These are phyloP conservation scores for Trichomonascaceae sp. DNA, from an alignment of 1,139 yeast species.

Conservation along the genomic window DNA sequence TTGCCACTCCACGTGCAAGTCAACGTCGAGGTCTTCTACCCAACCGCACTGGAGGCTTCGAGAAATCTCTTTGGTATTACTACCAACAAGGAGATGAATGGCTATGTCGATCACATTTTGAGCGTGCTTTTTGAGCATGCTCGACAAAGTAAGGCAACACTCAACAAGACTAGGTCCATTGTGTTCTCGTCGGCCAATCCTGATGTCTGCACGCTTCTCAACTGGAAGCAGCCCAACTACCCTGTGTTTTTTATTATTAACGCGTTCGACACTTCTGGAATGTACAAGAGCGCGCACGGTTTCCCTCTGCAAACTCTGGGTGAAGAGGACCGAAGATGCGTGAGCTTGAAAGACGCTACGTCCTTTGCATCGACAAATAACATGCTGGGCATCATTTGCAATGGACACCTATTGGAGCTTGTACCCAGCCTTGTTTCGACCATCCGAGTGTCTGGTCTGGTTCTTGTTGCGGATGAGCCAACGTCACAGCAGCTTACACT, in stretches of 20 bases:
- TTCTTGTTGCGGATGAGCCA: slow-evolving; percentile 48
- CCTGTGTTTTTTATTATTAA: slow-evolving; percentile 83
- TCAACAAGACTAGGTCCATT: slow-evolving; percentile 36
- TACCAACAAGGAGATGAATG: slow-evolving; percentile 40
- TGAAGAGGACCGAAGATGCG: slow-evolving; percentile 32
- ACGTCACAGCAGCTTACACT: no score
- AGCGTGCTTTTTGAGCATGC: slow-evolving; percentile 70
- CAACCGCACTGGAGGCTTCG: slow-evolving; percentile 54
- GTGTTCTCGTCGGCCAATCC: slow-evolving; percentile 81
- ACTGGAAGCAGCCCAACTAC: slow-evolving; percentile 97
- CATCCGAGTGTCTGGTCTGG: slow-evolving; percentile 68
- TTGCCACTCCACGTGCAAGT: slow-evolving; percentile 51
- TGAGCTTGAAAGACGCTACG: slow-evolving; percentile 48
- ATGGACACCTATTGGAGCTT: slow-evolving; percentile 52
- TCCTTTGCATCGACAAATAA: slow-evolving; percentile 72
- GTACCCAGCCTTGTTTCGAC: slow-evolving; percentile 69
- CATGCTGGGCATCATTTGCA: slow-evolving; percentile 69
- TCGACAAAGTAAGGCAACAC: slow-evolving; percentile 18
- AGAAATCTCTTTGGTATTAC: slow-evolving; percentile 33
- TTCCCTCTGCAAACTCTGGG: slow-evolving; percentile 14
- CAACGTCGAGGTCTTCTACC: slow-evolving; percentile 69
- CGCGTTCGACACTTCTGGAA: slow-evolving; percentile 25
- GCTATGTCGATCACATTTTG: slow-evolving; percentile 62
- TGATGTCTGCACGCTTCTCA: slow-evolving; percentile 76
- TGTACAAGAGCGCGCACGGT: slow-evolving; percentile 25